Conservation (phyloP, 2,329 filamentous ascomycete genomes). For the Exophiala sp. region DNA sequence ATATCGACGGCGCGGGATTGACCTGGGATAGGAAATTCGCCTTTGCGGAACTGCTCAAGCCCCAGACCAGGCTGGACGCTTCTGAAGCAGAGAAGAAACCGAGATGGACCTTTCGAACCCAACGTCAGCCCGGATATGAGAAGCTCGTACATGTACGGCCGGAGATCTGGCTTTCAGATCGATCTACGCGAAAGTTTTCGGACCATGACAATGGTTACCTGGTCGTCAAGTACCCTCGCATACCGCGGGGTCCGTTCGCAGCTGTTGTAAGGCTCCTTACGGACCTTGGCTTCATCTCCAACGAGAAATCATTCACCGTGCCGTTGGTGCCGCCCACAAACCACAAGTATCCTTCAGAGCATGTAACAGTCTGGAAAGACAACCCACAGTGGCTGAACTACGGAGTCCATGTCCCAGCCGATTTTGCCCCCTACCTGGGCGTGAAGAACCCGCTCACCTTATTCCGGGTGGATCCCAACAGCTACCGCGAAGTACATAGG, state of each 20-base stretch:
- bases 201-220: conserved; percentile 49
- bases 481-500: conserved; percentile 50
- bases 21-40: conserved; percentile 79
- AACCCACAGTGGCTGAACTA: conserved; percentile 42
- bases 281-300: conserved; percentile 31
- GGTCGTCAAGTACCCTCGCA: conserved; percentile 46
- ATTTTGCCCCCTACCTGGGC: conserved; percentile 50
- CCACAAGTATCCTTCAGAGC: conserved; percentile 45
- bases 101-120: conserved; percentile 43
- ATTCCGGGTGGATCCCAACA: conserved; percentile 49
- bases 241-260: conserved; percentile 16
- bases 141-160: conserved; percentile 66
- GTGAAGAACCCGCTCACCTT: conserved; percentile 49
- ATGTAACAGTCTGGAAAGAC: conserved; percentile 57
- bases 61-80: conserved; percentile 23
- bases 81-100: conserved; percentile 39
- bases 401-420: conserved; percentile 41
- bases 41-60: conserved; percentile 64
- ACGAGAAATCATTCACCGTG: conserved; percentile 48
- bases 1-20: conserved; percentile 66
- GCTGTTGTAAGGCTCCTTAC: conserved; percentile 12
- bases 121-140: conserved; percentile 48
- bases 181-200: conserved; percentile 9
- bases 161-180: conserved; percentile 55
- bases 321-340: conserved; percentile 50